phyloP scores from a whole-genome alignment of 176 grass and related monocot genomes.

The Paspalum vaginatum region DNA sequence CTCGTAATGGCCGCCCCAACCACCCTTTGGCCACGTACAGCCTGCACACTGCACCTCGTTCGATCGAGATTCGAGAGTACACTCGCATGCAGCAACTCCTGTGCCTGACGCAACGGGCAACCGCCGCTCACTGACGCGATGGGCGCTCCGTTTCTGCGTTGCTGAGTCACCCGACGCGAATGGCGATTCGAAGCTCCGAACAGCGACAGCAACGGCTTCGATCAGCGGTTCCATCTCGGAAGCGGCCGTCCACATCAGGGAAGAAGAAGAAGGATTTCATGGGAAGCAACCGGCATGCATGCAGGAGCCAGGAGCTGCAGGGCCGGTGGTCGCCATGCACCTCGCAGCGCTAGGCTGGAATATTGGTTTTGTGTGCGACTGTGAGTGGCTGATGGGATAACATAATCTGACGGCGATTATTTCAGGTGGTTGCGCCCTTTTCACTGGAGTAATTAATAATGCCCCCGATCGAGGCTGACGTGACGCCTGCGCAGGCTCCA shows the following conservation, averaged over 20 bases:
- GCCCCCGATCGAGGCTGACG: conserved; percentile 10
- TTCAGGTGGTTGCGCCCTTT: conserved; percentile 23
- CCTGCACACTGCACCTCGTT: too few species aligned
- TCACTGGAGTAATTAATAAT: conserved; percentile 12
- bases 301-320: background rate
- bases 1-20: too few species aligned
- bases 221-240: background rate
- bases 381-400: background rate
- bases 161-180: conserved; percentile 5
- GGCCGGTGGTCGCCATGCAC: background rate
- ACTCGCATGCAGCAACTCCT: background rate
- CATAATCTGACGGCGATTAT: background rate
- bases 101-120: background rate
- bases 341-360: background rate
- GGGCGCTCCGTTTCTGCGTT: background rate
- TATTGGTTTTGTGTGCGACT: conserved; percentile 2
- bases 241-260: conserved; percentile 6
- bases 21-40: too few species aligned
- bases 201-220: background rate
- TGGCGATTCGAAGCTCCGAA: background rate
- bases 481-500: conserved; percentile 16
- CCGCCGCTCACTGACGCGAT: background rate
- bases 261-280: conserved; percentile 34
- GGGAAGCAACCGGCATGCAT: conserved; percentile 40
- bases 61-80: too few species aligned